Evolutionary conservation across 495 filamentous ascomycete genomes (phyloP).

Genomic region (Penicillium pulvis): DNA sequence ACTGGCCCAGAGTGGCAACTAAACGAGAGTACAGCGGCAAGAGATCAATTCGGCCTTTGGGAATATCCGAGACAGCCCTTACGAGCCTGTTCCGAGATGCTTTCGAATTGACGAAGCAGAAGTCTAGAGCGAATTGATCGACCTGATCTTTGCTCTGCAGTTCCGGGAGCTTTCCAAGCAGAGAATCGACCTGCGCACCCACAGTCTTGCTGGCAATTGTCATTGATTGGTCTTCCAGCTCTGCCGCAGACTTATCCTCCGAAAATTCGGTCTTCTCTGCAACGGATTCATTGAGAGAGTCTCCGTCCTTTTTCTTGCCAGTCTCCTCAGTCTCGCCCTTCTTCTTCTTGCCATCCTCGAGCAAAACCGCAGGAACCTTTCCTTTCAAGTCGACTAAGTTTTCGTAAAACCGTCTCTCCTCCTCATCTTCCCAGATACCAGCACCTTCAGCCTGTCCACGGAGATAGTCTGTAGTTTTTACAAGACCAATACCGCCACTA

Average conservation of each 20-base stretch:
- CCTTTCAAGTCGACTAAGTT: conserved; percentile 94
- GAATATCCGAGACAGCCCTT: conserved; percentile 91
- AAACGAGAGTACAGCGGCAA: conserved; percentile 89
- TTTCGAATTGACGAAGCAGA: conserved; percentile 98
- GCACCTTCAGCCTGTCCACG: conserved; percentile 86
- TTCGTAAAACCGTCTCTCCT: conserved; percentile 97
- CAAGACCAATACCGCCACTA: conserved; percentile 83
- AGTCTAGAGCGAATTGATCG: conserved; percentile 90
- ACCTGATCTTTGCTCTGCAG: conserved; percentile 88
- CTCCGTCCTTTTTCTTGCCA: conserved; percentile 56
- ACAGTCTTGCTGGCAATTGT: conserved; percentile 97
- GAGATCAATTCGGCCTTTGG: conserved; percentile 91
- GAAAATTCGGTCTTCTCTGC: conserved; percentile 38
- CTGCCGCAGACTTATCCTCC: conserved; percentile 56
- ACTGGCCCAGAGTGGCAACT: conserved; percentile 89
- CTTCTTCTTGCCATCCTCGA: conserved; percentile 96
- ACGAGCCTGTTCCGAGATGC: conserved; percentile 91
- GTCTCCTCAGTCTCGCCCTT: conserved; percentile 73
- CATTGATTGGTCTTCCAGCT: conserved; percentile 81
- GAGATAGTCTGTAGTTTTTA: conserved; percentile 91
- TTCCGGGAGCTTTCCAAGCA: conserved; percentile 85
- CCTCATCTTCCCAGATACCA: conserved; percentile 99
- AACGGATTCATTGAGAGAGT: conserved; percentile 27
- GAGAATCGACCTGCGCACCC: conserved; percentile 91
- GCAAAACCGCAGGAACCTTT: conserved; percentile 87